These are phyloP conservation scores for Phytopythium mirpurense DNA, from an alignment of 352 stramenopile genomes.

Conservation along the genomic window DNA sequence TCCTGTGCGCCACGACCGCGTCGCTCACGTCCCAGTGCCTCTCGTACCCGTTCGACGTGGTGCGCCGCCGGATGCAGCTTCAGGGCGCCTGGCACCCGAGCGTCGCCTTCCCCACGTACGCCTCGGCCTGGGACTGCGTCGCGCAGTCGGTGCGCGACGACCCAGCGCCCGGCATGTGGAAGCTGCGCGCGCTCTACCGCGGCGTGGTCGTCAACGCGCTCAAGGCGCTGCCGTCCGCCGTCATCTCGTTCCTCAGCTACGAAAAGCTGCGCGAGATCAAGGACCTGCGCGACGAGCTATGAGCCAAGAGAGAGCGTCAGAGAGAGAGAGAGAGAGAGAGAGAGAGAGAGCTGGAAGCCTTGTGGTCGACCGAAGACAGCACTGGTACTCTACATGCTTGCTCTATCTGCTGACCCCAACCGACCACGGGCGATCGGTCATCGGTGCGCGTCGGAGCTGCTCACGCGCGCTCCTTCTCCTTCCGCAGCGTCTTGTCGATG, in stretches of 20 bases:
- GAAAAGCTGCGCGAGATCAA: conserved; percentile 70
- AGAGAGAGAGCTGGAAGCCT: no score
- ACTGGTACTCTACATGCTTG: background rate
- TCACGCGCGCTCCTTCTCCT: conserved; percentile 9
- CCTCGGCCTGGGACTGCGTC: conserved; percentile 70
- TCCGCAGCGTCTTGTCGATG: conserved; percentile 63
- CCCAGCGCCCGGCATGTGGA: conserved; percentile 10
- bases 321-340: background rate
- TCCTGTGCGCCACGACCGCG: conserved; percentile 64
- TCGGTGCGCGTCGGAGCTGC: no score
- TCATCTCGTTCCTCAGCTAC: conserved; percentile 80
- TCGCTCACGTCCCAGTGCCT: conserved; percentile 68
- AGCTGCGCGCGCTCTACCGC: conserved; percentile 43
- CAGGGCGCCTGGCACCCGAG: conserved; percentile 59
- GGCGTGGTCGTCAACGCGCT: conserved; percentile 70
- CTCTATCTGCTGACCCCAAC: background rate
- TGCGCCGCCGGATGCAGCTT: conserved; percentile 75
- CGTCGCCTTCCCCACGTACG: conserved; percentile 62
- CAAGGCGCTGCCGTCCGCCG: conserved; percentile 59
- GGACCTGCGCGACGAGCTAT: conserved; percentile 26
- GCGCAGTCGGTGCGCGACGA: conserved; percentile 37
- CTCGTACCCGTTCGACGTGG: conserved; percentile 79
- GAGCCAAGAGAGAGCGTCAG: background rate
- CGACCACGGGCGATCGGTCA: no score
- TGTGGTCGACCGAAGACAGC: background rate